Conservation (phyloP, 2,329 filamentous ascomycete species). For the Fusarium oxysporum region DNA sequence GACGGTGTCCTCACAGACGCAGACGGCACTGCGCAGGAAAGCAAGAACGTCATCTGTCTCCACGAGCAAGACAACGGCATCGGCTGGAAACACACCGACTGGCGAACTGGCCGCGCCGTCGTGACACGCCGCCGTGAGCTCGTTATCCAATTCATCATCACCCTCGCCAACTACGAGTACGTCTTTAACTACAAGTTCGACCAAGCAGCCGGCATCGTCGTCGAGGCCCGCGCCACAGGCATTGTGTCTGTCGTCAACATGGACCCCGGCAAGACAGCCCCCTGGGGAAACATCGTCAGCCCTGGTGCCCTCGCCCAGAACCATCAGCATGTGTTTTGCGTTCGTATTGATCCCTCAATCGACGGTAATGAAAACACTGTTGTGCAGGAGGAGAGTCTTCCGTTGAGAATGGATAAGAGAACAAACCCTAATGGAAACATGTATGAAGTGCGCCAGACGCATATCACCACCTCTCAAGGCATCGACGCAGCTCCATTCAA, state of each 20-base stretch:
- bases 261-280: constrained; percentile 62
- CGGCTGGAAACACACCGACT: constrained; percentile 78
- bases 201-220: constrained; percentile 69
- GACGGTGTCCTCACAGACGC: constrained; percentile 49
- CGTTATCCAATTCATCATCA: constrained; percentile 76
- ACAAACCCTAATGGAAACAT: constrained; percentile 63
- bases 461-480: constrained; percentile 57
- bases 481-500: constrained; percentile 62
- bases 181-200: constrained; percentile 67
- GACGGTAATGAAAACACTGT: constrained; percentile 70
- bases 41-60: constrained; percentile 71
- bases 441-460: constrained; percentile 57
- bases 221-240: constrained; percentile 74
- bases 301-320: constrained; percentile 75
- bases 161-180: constrained; percentile 78
- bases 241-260: constrained; percentile 72
- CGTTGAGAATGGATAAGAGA: constrained; percentile 56
- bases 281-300: constrained; percentile 71
- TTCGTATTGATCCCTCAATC: constrained; percentile 73
- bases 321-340: constrained; percentile 76
- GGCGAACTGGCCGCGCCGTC: constrained; percentile 70
- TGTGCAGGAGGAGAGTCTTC: constrained; percentile 54
- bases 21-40: constrained; percentile 52
- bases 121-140: constrained; percentile 71
- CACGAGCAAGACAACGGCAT: constrained; percentile 80